phyloP scores from a whole-genome alignment of 331 rosid genomes.

The Quercus phellos region DNA sequence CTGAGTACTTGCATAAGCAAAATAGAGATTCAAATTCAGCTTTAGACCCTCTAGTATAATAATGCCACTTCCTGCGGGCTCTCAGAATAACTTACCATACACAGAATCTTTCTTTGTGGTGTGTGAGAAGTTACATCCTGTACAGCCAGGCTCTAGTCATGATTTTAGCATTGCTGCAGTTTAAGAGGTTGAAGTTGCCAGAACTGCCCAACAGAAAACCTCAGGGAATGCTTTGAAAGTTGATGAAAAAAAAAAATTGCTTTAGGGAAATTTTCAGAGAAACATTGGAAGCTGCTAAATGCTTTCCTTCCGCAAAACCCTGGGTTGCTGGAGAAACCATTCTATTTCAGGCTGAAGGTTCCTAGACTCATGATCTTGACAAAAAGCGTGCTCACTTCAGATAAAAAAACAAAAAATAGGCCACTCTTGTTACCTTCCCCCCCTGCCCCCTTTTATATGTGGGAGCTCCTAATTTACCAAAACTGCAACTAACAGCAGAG shows the following conservation, averaged over 20 bases:
- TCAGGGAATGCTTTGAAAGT: constrained; percentile 44
- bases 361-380: constrained; percentile 91
- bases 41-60: no score
- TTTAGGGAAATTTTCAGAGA: constrained; percentile 84
- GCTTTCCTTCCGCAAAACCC: constrained; percentile 93
- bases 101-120: constrained; percentile 94
- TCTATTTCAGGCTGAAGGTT: constrained; percentile 81
- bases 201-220: constrained; percentile 55
- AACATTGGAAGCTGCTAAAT: constrained; percentile 86
- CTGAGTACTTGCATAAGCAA: constrained; percentile 89
- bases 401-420: constrained; percentile 47
- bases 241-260: constrained; percentile 84
- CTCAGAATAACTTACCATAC: constrained; percentile 85
- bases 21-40: constrained; percentile 70
- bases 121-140: constrained; percentile 91
- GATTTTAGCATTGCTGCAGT: constrained; percentile 49
- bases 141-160: constrained; percentile 56
- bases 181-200: constrained; percentile 69
- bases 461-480: no score
- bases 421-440: no score
- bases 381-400: constrained; percentile 93
- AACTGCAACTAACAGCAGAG: no score
- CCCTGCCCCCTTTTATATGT: no score
- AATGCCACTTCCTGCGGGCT: constrained; percentile 79
- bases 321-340: constrained; percentile 76